Base-by-base conservation (phyloP, 2,329 filamentous ascomycete species). In the Stachybotrys echinatus region DNA sequence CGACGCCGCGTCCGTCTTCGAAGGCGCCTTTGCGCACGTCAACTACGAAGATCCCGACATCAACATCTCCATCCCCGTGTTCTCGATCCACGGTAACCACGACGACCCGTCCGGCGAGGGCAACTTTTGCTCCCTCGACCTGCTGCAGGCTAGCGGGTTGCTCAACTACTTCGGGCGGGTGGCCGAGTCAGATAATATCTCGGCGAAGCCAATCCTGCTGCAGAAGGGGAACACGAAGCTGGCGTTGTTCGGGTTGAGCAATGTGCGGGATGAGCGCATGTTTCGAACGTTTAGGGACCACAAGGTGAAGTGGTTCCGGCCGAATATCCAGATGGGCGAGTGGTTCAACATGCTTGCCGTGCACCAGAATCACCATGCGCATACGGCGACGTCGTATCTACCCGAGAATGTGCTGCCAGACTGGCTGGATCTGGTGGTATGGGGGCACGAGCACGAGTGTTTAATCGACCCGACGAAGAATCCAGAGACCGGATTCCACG, bases 31-130 rank as follows among this genome's bases (percentile, higher is more conserved):
- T 64, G 86, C 90, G 46, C 88, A 96, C 66, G 92, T 96, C 69
- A 99, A 99, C 69, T 99, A 99, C 69, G 91, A 97, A 68, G 94
- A 99, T 61, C 84, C 89, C 21, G 90, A 99, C 60, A 96, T 99
- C 68, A 99, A 99, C 61, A 84, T 99, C 53, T 89, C 92, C 1
- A 96, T 97, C 50, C 94, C 94, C 0, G 91, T 99, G 23, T 99
- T 99, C 65, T 96, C 92, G 1, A 99, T 99, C 39, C 95, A 99
- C 61, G 94, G 94, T 43, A 99, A 99, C 62, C 94, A 99, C 65
- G 94, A 99, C 63, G 94, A 99, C 64, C 94, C 94, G 0, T 95
- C 92, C n/a, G 94, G 94, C 10, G 92, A 96, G 61, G 94, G 92
- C 12, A 89, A 95, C 65, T 86, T 87, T 56, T 95, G 94, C 55